Evolutionary conservation across 805 yeast species (phyloP).

Genomic region (Torulaspora quercuum): DNA sequence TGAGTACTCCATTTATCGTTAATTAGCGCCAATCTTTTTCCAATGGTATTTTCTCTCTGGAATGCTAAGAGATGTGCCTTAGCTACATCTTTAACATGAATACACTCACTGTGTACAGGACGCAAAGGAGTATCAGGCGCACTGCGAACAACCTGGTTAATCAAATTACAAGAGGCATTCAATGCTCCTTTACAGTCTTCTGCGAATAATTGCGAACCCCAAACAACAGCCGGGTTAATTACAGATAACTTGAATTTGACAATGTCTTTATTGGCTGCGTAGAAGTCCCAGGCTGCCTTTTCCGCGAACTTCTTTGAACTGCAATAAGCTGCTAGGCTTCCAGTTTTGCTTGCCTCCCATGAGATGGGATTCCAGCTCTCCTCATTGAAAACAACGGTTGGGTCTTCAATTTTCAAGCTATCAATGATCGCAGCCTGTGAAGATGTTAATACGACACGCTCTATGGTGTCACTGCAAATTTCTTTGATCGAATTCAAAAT

Average conservation of each 20-base stretch:
- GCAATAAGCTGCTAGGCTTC: conserved; percentile 32
- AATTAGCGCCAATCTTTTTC: conserved; percentile 35
- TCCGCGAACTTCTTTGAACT: conserved; percentile 57
- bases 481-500: conserved; percentile 43
- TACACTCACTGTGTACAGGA: conserved; percentile 31
- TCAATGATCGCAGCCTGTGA: conserved; percentile 49
- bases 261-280: conserved; percentile 37
- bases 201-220: conserved; percentile 52
- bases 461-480: conserved; percentile 42
- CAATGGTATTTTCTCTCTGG: conserved; percentile 36
- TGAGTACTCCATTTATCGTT: conserved; percentile 30
- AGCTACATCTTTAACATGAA: conserved; percentile 65
- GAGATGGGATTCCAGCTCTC: conserved; percentile 39
- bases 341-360: conserved; percentile 27
- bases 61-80: conserved; percentile 51
- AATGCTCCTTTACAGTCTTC: conserved; percentile 35
- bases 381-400: conserved; percentile 31
- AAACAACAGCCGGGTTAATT: conserved; percentile 45
- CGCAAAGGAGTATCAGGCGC: conserved; percentile 31
- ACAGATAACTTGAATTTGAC: conserved; percentile 41
- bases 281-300: conserved; percentile 53
- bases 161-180: conserved; percentile 38
- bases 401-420: conserved; percentile 20
- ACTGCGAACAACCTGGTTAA: conserved; percentile 35
- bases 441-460: conserved; percentile 51